These are phyloP conservation scores for Fusarium foetens DNA, from an alignment of 2,329 filamentous ascomycete species.

Conservation along the genomic window DNA sequence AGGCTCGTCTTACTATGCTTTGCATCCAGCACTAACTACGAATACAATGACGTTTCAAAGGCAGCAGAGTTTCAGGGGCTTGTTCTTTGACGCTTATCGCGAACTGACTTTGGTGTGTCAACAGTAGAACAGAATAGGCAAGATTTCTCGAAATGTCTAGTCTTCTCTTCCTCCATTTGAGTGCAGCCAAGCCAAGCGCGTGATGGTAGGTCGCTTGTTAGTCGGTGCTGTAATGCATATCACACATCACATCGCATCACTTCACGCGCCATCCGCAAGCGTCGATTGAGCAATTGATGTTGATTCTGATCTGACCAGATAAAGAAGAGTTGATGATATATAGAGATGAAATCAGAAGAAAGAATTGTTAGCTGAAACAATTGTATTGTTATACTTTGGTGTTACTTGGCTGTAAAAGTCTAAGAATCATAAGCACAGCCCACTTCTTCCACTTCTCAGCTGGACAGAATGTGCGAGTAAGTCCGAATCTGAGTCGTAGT, in stretches of 20 bases:
- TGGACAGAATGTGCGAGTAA: background rate
- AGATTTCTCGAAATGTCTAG: background rate
- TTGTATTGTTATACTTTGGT: background rate
- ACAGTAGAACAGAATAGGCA: background rate
- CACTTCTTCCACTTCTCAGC: background rate
- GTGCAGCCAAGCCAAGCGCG: background rate
- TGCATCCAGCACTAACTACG: background rate
- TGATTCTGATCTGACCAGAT: background rate
- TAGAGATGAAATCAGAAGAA: background rate
- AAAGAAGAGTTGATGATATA: background rate
- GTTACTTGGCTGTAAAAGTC: background rate
- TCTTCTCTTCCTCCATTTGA: background rate
- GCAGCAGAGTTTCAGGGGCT: constrained; percentile 30
- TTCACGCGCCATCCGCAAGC: constrained; percentile 33
- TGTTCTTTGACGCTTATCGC: constrained; percentile 6
- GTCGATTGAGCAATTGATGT: background rate
- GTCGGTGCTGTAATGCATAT: constrained; percentile 10
- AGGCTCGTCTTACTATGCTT: background rate
- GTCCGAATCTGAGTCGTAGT: constrained; percentile 24
- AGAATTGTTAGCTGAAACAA: background rate
- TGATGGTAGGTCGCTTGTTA: constrained; percentile 9
- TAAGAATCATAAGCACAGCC: constrained; percentile 23
- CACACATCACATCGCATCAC: constrained; percentile 16
- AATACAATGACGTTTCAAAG: constrained; percentile 25
- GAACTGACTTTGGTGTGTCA: background rate